These are phyloP conservation scores for Carpinus fangiana DNA, from an alignment of 306 rosid species.

Conservation along the genomic window DNA sequence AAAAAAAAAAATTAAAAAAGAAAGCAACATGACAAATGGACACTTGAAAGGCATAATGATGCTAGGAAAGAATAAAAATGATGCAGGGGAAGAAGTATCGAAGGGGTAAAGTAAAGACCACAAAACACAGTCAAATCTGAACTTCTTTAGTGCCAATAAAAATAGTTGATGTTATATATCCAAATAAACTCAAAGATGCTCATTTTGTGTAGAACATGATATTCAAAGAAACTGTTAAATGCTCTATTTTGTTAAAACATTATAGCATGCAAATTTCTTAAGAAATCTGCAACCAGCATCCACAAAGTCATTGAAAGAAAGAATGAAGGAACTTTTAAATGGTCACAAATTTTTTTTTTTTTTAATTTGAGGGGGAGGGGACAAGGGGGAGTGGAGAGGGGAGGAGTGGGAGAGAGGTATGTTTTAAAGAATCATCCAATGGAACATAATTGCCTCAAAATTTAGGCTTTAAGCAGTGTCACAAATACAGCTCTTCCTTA, in stretches of 20 bases:
- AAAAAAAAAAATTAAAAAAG: not conserved
- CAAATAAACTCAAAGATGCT: not conserved
- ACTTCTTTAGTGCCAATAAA: not conserved
- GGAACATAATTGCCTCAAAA: not conserved
- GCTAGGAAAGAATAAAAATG: not conserved
- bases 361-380: not conserved
- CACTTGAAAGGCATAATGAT: not conserved
- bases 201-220: not conserved
- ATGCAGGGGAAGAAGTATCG: not conserved
- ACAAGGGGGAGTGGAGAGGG: no score
- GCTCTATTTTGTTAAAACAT: not conserved
- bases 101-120: not conserved
- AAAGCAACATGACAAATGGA: not conserved
- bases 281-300: not conserved
- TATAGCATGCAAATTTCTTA: not conserved
- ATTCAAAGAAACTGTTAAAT: not conserved
- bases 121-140: not conserved
- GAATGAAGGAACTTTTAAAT: not conserved
- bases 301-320: not conserved
- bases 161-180: not conserved
- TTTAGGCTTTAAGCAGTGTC: not conserved
- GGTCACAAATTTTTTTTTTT: not conserved
- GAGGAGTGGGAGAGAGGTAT: no score
- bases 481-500: constrained; percentile 1
- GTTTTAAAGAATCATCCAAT: not conserved